Base-by-base conservation (phyloP, 2,329 filamentous ascomycete genomes). In the Pseudomassariella vexata region DNA sequence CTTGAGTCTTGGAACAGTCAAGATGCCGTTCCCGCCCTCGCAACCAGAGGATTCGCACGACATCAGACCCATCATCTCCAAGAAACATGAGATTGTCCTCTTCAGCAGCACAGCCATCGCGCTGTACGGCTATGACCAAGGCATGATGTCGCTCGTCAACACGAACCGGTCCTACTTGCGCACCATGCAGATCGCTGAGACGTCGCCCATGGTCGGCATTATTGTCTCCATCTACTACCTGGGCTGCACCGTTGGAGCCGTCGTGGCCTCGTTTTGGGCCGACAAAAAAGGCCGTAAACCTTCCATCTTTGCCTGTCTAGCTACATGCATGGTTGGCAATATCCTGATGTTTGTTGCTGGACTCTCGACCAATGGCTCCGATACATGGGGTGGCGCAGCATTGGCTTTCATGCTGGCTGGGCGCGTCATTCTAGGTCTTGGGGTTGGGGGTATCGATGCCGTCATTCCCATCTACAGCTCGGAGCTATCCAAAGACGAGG, bases 201-300 rank as follows among this genome's bases (percentile, higher is more conserved):
- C 67, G 19, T 66, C 64, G 5, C 63, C 70, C 2, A 44, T 77
- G 15, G 72, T 79, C 21, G 74, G 75, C 33, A 60, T 76, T 34
- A 73, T 78, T 33, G 73, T 79, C 11, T 69, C 70, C 3, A 62
- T 79, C 19, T 79, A 79, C 57, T 79, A 79, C 42, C 65, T 79
- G 5, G 73, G 74, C n/a, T 78, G 73, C 42, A 62, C 73, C 4
- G 51, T 70, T 3, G 74, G 75, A 10, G 70, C 73, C 3, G 65
- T 78, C 1, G 41, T 75, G 14, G 74, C 75, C 39, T 74, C 68
- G n/a, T 64, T 58, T 45, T 55, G 70, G 15, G 70, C 73, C 5
- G 73, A 79, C 41, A 56, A 49, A 26, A 59, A 60, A 30, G 74
- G 74, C 6, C 61, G 74, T 9, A 77, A 74, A 48, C 62, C 62